These are phyloP conservation scores for Dactylellina cionopaga DNA, from an alignment of 2,329 filamentous ascomycete genomes.

Conservation along the genomic window DNA sequence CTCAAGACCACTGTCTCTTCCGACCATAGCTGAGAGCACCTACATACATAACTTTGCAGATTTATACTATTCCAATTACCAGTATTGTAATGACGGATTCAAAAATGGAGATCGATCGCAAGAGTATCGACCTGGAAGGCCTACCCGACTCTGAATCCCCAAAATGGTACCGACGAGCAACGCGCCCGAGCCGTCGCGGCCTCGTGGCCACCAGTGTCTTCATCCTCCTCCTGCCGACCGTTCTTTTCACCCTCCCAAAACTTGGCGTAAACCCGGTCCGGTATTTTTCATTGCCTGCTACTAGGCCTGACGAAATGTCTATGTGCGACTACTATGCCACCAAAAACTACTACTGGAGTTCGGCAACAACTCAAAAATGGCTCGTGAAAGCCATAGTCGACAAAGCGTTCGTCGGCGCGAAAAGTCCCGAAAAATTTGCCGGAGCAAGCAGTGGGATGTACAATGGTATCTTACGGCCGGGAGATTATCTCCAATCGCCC, in stretches of 20 bases:
- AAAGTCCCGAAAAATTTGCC: background rate
- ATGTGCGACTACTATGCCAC: conserved; percentile 49
- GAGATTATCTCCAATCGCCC: conserved; percentile 14
- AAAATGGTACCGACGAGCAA: background rate
- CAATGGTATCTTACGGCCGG: conserved; percentile 34
- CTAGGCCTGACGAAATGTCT: conserved; percentile 23
- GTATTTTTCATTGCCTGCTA: conserved; percentile 9
- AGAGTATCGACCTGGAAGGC: conserved; percentile 36
- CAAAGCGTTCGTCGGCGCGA: conserved; percentile 31
- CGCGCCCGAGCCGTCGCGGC: background rate
- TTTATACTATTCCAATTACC: no score
- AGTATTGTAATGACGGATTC: conserved; percentile 12
- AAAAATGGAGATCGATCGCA: conserved; percentile 11
- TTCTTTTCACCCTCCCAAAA: background rate
- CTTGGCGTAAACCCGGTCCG: conserved; percentile 10
- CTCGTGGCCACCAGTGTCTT: conserved; percentile 6
- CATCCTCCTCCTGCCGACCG: background rate
- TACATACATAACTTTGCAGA: background rate
- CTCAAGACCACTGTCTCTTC: background rate
- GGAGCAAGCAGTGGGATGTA: conserved; percentile 11
- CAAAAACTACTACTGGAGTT: conserved; percentile 22
- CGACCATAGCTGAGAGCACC: conserved; percentile 1
- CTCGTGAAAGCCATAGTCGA: conserved; percentile 27
- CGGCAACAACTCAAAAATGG: conserved; percentile 16
- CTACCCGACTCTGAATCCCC: conserved; percentile 23